Base-by-base conservation (phyloP, 495 filamentous ascomycete species). In the Cercophora scortea region DNA sequence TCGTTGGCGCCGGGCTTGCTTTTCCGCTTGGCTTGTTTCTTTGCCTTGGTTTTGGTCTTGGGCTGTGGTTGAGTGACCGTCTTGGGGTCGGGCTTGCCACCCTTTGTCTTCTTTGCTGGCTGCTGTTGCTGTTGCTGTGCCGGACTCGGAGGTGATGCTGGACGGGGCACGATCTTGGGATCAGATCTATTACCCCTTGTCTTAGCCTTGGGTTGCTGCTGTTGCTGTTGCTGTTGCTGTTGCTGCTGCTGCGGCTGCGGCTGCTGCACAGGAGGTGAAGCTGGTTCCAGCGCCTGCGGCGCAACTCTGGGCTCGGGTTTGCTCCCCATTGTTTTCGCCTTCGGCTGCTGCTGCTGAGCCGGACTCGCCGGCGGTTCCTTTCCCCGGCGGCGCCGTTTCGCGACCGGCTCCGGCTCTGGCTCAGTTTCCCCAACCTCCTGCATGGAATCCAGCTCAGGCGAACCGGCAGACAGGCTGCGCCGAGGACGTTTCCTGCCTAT, bases 401-500 rank as follows among this genome's bases (percentile, higher is more conserved):
- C 45, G 4, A 62, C 59, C 0, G 56, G 67, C 38, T 56, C 47
- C 25, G 12, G 17, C 38, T 56, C 47, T 12, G 12, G 17, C 25
- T 50, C 6, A 18, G 16, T 12, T 35, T 49, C 35, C 35, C 15
- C 39, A 15, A 32, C 12, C 1, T 63, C 54, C 32, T 16, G 53
- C 36, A 47, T 49, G 1, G 58, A 58, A 43, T 57, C 51, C 12
- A 68, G 48, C n/a, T 71, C 68, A 1, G 61, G 60, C 1, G 70
- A 66, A 2, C 55, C 57, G 35, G 55, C 57, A 12, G 45, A 65
- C 18, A 58, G 45, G 41, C 67, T 69, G n/a, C 48, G 55, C 16
- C 70, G 61, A 10, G 65, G 59, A 13, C 67, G 68, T 53, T 72
- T 73, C 39, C 60, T 68, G 41, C 66, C 66, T 13, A 72, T 50